Conservation (phyloP, 164 flowering plant species). For the Akebia trifoliata region DNA sequence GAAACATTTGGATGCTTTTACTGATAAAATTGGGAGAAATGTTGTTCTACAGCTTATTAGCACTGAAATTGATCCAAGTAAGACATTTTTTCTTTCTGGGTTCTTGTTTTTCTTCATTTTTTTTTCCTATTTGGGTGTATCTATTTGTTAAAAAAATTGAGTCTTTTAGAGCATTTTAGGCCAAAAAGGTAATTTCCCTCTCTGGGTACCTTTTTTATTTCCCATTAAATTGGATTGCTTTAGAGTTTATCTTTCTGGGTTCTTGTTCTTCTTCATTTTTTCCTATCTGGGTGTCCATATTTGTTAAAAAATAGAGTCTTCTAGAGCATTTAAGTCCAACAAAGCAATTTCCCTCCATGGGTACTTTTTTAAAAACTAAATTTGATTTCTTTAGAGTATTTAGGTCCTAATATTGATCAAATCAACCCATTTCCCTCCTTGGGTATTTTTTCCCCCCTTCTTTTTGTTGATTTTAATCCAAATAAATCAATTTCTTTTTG, state of each 20-base stretch:
- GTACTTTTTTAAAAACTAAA: too few species aligned
- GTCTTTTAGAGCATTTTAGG: not conserved
- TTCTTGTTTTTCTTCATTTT: not conserved
- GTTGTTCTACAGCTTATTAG: slow-evolving; percentile 72
- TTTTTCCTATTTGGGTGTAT: not conserved
- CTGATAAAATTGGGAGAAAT: slow-evolving; percentile 78
- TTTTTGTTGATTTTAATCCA: too few species aligned
- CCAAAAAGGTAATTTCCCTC: not conserved
- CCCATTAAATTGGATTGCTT: too few species aligned
- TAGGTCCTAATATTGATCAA: too few species aligned
- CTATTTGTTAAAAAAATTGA: not conserved
- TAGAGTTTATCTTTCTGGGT: not conserved
- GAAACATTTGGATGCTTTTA: slow-evolving; percentile 66
- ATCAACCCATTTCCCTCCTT: too few species aligned
- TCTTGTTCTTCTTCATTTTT: not conserved
- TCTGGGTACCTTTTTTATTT: not conserved
- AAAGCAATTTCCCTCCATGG: not conserved
- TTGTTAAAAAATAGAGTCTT: not conserved
- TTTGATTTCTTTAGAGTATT: too few species aligned
- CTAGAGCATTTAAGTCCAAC: too few species aligned
- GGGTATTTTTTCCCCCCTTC: too few species aligned
- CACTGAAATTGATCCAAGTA: slow-evolving; percentile 76
- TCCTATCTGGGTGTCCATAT: not conserved
- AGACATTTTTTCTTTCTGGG: slow-evolving; percentile 18
- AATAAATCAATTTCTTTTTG: too few species aligned